A percentile compares a stretch with the other conserved stretches of the same genome.
Evolutionary conservation across 2,329 filamentous ascomycete species (phyloP).

Genomic region (Aspergillus cejpii): DNA sequence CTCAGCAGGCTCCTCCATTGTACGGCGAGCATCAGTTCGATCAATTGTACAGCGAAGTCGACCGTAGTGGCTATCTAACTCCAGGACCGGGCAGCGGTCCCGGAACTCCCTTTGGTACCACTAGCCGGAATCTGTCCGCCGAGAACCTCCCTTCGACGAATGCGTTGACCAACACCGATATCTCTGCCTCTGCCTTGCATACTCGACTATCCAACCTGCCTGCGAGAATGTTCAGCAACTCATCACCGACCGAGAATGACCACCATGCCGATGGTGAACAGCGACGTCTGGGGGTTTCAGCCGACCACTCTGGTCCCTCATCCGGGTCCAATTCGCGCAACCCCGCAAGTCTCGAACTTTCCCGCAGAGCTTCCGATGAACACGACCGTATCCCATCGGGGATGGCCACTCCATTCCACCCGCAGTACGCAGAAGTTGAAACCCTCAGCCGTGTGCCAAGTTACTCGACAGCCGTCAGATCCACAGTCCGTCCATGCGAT

Average conservation of each 20-base stretch:
- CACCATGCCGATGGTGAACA: constrained; percentile 16
- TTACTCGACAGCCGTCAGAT: constrained; percentile 66
- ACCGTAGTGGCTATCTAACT: constrained; percentile 73
- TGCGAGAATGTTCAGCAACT: constrained; percentile 24
- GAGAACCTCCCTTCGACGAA: constrained; percentile 68
- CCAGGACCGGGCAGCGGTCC: constrained; percentile 61
- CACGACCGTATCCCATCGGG: constrained; percentile 39
- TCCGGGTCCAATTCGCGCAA: constrained; percentile 31
- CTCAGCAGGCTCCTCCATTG: constrained; percentile 72
- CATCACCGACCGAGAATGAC: constrained; percentile 21
- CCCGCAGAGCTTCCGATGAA: constrained; percentile 45
- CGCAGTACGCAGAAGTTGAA: constrained; percentile 51
- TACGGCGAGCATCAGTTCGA: constrained; percentile 89
- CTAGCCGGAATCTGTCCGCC: constrained; percentile 64
- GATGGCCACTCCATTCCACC: constrained; percentile 37
- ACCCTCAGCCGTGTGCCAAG: constrained; percentile 68
- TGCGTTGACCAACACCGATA: constrained; percentile 45
- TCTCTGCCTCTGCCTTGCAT: constrained; percentile 62
- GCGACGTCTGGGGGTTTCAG: constrained; percentile 22
- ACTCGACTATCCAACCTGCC: constrained; percentile 56
- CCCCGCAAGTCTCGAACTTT: constrained; percentile 34
- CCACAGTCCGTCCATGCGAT: constrained; percentile 52
- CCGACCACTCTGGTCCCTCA: constrained; percentile 29
- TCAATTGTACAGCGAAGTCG: constrained; percentile 80
- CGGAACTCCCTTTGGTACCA: constrained; percentile 68